These are phyloP conservation scores for Colletotrichum shisoi DNA, from an alignment of 2,329 filamentous ascomycete species.

Conservation along the genomic window DNA sequence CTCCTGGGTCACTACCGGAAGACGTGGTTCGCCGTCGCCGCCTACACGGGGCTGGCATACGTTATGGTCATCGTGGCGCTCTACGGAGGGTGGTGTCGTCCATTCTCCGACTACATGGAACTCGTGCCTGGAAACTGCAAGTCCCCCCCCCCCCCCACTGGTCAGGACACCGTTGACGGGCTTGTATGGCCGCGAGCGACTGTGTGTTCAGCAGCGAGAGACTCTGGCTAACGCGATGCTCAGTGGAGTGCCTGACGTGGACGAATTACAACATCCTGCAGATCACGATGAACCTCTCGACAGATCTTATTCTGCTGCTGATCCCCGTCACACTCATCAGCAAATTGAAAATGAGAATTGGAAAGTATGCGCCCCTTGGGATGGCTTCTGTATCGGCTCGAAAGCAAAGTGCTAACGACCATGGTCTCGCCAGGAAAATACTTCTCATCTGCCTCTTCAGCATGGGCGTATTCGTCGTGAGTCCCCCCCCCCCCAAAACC, in stretches of 20 bases:
- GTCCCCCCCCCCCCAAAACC: not conserved
- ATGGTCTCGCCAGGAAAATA: slow-evolving; percentile 12
- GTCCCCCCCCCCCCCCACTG: not conserved
- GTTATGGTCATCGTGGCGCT: slow-evolving; percentile 28
- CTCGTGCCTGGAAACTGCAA: slow-evolving; percentile 22
- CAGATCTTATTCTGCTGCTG: slow-evolving; percentile 28
- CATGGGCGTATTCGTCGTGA: slow-evolving; percentile 34
- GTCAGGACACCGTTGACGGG: not conserved
- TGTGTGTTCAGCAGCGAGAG: too few species aligned
- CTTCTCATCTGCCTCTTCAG: slow-evolving; percentile 32
- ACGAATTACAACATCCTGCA: slow-evolving; percentile 32
- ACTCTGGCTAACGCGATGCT: not conserved
- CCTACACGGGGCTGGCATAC: slow-evolving; percentile 24
- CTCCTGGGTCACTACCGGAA: slow-evolving; percentile 27
- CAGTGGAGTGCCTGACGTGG: slow-evolving; percentile 35
- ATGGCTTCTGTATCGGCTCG: too few species aligned
- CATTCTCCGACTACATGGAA: slow-evolving; percentile 32
- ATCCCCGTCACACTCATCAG: slow-evolving; percentile 30
- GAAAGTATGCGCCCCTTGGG: slow-evolving; percentile 10
- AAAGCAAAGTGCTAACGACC: not conserved
- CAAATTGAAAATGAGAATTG: slow-evolving; percentile 27
- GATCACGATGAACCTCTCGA: slow-evolving; percentile 35
- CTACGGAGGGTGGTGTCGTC: slow-evolving; percentile 36
- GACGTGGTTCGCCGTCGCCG: slow-evolving; percentile 15
- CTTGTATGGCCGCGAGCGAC: too few species aligned